phyloP scores from a whole-genome alignment of 352 stramenopile species.

The Thalassiosira mediterranea region DNA sequence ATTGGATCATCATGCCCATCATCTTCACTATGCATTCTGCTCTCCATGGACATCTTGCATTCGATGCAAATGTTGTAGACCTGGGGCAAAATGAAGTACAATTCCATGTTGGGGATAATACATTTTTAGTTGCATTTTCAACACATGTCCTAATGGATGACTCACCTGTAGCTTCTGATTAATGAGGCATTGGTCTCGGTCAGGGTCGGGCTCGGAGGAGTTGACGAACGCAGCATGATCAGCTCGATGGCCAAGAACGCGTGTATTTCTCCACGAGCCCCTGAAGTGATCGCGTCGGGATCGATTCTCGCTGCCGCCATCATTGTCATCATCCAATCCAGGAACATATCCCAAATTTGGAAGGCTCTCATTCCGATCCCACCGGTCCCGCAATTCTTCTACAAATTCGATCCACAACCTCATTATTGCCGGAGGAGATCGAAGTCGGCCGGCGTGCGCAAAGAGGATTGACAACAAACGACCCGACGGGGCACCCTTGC shows the following conservation, averaged over 20 bases:
- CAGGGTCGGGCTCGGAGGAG: slow-evolving; percentile 71
- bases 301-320: background rate
- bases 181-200: slow-evolving; percentile 75
- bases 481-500: slow-evolving; percentile 66
- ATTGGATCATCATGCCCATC: slow-evolving; percentile 17
- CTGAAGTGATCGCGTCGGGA: background rate
- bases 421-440: slow-evolving; percentile 70
- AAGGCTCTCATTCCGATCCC: slow-evolving; percentile 71
- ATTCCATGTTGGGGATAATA: too few species aligned
- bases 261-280: slow-evolving; percentile 28
- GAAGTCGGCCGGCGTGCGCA: slow-evolving; percentile 66
- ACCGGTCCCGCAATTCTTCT: slow-evolving; percentile 68
- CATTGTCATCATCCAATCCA: slow-evolving; percentile 35
- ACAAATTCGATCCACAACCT: slow-evolving; percentile 74
- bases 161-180: slow-evolving; percentile 82
- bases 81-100: too few species aligned
- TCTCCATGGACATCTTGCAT: slow-evolving; percentile 67
- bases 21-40: too few species aligned
- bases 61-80: slow-evolving; percentile 81
- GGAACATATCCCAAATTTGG: slow-evolving; percentile 66
- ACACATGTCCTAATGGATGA: too few species aligned
- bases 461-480: slow-evolving; percentile 79
- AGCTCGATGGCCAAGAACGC: slow-evolving; percentile 49
- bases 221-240: slow-evolving; percentile 69
- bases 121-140: too few species aligned